phyloP scores from a whole-genome alignment of 225 moss, liverwort and hornwort species.

The Sphagnum contortum region DNA sequence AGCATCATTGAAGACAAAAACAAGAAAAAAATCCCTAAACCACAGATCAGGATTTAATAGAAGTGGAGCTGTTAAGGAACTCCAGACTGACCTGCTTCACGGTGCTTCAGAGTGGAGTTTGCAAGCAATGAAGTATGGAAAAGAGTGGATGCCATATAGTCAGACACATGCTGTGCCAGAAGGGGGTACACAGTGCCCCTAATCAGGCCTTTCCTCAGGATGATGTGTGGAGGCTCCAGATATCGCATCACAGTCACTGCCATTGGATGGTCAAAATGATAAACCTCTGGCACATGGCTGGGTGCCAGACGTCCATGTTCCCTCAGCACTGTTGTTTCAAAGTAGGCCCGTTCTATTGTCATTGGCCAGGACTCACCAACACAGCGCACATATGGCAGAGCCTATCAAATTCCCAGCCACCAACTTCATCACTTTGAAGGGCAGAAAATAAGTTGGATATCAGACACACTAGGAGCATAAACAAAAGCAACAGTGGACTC shows the following conservation, averaged over 20 bases:
- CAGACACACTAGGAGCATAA: too few species aligned
- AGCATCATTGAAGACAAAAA: too few species aligned
- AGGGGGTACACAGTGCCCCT: conserved; percentile 70
- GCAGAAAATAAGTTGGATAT: too few species aligned
- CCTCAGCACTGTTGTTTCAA: conserved; percentile 63
- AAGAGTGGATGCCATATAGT: conserved; percentile 66
- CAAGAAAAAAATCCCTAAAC: too few species aligned
- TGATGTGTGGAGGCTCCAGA: conserved; percentile 78
- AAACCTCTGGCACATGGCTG: conserved; percentile 61
- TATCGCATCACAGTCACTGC: conserved; percentile 78
- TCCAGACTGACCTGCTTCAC: conserved; percentile 30
- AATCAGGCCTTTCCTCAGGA: conserved; percentile 72
- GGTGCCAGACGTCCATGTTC: conserved; percentile 41
- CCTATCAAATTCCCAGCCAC: conserved; percentile 10
- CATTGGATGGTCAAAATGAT: conserved; percentile 88
- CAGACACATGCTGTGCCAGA: conserved; percentile 79
- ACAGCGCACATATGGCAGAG: conserved; percentile 86
- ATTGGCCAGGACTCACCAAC: conserved; percentile 99
- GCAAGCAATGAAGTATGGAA: conserved; percentile 77
- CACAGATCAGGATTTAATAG: too few species aligned
- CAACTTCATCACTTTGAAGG: too few species aligned
- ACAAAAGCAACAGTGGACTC: too few species aligned
- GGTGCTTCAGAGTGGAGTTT: conserved; percentile 55
- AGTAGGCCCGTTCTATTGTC: conserved; percentile 91
- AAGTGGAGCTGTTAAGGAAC: too few species aligned